Conservation (phyloP, 1,139 yeast genomes). For the Taphrina flavorubra region DNA sequence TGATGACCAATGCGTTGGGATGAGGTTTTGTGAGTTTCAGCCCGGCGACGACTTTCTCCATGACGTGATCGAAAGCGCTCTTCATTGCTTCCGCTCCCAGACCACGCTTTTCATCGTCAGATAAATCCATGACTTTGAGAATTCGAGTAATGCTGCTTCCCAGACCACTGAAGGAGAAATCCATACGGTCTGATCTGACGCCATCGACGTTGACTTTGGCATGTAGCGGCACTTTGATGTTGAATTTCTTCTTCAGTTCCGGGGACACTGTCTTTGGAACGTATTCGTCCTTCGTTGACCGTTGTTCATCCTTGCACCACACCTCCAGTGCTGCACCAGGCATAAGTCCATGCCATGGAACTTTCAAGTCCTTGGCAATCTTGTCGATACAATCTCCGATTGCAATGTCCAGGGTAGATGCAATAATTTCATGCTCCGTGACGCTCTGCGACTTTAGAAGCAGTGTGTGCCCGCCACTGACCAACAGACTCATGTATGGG, state of each 20-base stretch:
- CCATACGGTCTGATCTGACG: slow-evolving; percentile 30
- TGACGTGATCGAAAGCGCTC: slow-evolving; percentile 43
- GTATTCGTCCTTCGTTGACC: slow-evolving; percentile 6
- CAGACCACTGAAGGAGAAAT: slow-evolving; percentile 43
- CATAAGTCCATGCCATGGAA: slow-evolving; percentile 68
- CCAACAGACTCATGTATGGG: slow-evolving; percentile 81
- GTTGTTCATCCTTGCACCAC: slow-evolving; percentile 54
- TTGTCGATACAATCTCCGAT: slow-evolving; percentile 94
- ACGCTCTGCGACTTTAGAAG: slow-evolving; percentile 70
- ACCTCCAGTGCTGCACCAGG: slow-evolving; percentile 80
- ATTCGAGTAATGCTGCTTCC: slow-evolving; percentile 38
- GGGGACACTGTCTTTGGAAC: slow-evolving; percentile 10
- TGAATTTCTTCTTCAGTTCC: slow-evolving; percentile 13
- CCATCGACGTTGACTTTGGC: slow-evolving; percentile 34
- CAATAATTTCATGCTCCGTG: slow-evolving; percentile 70
- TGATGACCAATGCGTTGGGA: slow-evolving; percentile 40
- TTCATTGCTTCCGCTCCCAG: slow-evolving; percentile 42
- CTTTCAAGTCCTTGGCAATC: slow-evolving; percentile 83
- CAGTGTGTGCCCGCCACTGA: slow-evolving; percentile 96
- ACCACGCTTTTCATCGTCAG: slow-evolving; percentile 29
- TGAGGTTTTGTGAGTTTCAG: slow-evolving; percentile 6
- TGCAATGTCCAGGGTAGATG: slow-evolving; percentile 84
- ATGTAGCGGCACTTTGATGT: slow-evolving; percentile 53
- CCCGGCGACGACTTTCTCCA: slow-evolving; percentile 28
- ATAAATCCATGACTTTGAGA: slow-evolving; percentile 12